These are phyloP conservation scores for Ascochyta koolunga DNA, from an alignment of 2,329 filamentous ascomycete genomes.

Conservation along the genomic window DNA sequence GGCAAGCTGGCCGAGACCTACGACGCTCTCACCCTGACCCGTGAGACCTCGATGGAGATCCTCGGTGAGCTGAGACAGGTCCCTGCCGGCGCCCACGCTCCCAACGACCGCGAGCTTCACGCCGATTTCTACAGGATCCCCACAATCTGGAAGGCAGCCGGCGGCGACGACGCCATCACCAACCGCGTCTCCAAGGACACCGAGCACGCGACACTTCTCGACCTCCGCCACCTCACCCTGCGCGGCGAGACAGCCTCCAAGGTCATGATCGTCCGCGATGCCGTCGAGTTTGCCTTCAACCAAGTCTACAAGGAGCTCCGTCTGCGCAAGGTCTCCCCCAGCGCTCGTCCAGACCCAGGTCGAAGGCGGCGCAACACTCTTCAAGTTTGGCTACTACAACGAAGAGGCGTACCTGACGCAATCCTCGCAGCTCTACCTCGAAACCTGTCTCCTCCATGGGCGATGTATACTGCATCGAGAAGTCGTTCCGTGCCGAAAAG, in stretches of 20 bases:
- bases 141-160: constrained; percentile 71
- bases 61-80: constrained; percentile 84
- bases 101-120: constrained; percentile 84
- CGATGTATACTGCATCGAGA: constrained; percentile 97
- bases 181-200: constrained; percentile 75
- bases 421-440: constrained; percentile 95
- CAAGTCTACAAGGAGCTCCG: constrained; percentile 77
- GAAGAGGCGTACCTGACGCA: constrained; percentile 94
- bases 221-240: constrained; percentile 83
- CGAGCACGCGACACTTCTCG: constrained; percentile 75
- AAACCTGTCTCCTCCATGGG: constrained; percentile 91
- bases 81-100: constrained; percentile 76
- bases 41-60: constrained; percentile 85
- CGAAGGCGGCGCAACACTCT: constrained; percentile 89
- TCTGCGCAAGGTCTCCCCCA: constrained; percentile 83
- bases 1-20: constrained; percentile 90
- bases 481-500: constrained; percentile 98
- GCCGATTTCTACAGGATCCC: constrained; percentile 86
- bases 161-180: constrained; percentile 89
- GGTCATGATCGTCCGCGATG: constrained; percentile 84
- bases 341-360: constrained; percentile 95
- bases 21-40: constrained; percentile 82
- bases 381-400: constrained; percentile 87
- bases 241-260: constrained; percentile 84
- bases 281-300: constrained; percentile 81